Conservation (phyloP, 2,329 filamentous ascomycete genomes). For the Fusarium fracticaudum region DNA sequence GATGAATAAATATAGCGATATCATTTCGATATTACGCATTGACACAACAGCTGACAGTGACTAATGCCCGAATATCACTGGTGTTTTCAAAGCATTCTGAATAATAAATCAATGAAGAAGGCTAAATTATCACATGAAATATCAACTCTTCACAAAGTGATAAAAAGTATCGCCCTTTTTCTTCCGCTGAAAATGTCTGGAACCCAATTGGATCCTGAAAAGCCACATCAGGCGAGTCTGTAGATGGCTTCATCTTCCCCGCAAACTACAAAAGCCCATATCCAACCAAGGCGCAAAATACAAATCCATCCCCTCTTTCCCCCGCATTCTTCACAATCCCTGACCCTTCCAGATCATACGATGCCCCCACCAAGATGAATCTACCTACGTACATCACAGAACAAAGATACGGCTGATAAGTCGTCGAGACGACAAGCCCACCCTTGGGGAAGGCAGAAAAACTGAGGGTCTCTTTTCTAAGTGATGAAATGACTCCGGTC, state of each 20-base stretch:
- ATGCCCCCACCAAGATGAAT: neutral
- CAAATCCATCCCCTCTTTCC: neutral
- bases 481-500: neutral
- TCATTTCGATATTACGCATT: no score
- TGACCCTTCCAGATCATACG: neutral
- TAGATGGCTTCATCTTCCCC: slow-evolving; percentile 13
- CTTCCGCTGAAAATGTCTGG: neutral
- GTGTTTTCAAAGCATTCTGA: neutral
- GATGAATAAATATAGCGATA: neutral
- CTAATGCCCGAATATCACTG: no score
- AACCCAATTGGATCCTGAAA: neutral
- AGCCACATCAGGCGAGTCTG: neutral
- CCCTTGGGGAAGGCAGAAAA: neutral
- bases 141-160: neutral
- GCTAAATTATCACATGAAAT: neutral
- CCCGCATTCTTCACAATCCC: neutral
- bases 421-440: neutral
- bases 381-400: neutral
- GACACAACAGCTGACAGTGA: neutral
- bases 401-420: neutral
- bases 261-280: neutral
- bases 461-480: neutral
- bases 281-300: neutral
- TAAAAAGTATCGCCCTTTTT: neutral
- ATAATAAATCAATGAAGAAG: neutral